A percentile compares a stretch with the other conserved stretches of the same genome.
These are phyloP conservation scores for Bathelium albidoporum DNA, from an alignment of 495 filamentous ascomycete species.

Conservation along the genomic window DNA sequence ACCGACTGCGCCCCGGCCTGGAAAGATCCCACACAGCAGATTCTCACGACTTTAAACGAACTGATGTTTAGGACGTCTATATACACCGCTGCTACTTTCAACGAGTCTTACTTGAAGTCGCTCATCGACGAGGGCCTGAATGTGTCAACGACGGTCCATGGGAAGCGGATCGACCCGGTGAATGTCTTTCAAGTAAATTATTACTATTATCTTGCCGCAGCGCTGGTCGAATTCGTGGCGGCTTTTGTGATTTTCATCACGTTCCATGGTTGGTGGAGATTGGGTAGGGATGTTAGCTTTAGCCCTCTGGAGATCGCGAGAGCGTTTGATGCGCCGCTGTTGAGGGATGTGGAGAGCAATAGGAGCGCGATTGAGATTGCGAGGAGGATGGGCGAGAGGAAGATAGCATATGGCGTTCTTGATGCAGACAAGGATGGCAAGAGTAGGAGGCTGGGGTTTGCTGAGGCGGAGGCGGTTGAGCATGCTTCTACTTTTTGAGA, in stretches of 20 bases:
- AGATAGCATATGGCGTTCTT: conserved; percentile 6
- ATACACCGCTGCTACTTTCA: conserved; percentile 3
- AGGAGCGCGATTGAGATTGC: conserved; percentile 7
- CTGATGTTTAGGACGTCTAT: conserved; percentile 9
- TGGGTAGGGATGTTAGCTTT: conserved; percentile 24
- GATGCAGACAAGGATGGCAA: conserved; percentile 5
- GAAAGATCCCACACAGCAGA: conserved; percentile 7
- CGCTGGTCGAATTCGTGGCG: conserved; percentile 13
- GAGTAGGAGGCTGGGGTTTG: conserved; percentile 5
- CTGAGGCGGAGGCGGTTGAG: background rate
- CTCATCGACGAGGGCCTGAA: conserved; percentile 5
- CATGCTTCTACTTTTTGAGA: conserved; percentile 5
- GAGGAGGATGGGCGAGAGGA: conserved; percentile 24
- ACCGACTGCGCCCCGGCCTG: conserved; percentile 2
- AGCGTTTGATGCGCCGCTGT: conserved; percentile 22
- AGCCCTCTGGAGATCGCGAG: conserved; percentile 29
- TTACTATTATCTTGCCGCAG: conserved; percentile 9
- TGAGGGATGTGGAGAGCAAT: conserved; percentile 22
- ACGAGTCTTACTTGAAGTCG: conserved; percentile 6
- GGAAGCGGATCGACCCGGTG: conserved; percentile 2
- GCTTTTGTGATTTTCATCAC: conserved; percentile 16
- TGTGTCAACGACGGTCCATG: conserved; percentile 1
- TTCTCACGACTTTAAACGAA: conserved; percentile 3
- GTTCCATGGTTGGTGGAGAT: conserved; percentile 27
- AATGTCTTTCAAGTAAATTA: conserved; percentile 10